These are phyloP conservation scores for Cryptococcus hybrid DNA, from an alignment of 1,284 basidiomycete species.

Conservation along the genomic window DNA sequence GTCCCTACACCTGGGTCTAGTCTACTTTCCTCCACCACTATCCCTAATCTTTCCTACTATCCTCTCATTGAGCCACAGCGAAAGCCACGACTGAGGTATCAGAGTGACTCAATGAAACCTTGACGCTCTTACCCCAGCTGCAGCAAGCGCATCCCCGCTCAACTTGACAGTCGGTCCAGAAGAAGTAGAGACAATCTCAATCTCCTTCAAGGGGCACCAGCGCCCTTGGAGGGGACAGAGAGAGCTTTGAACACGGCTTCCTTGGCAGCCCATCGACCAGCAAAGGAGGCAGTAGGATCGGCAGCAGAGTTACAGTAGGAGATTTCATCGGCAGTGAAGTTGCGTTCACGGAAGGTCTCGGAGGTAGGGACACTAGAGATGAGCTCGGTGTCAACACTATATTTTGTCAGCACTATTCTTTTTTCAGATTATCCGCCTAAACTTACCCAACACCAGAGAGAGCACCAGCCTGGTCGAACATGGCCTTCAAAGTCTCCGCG, in stretches of 20 bases:
- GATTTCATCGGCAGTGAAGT: conserved; percentile 89
- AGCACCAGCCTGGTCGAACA: conserved; percentile 49
- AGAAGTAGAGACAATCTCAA: conserved; percentile 78
- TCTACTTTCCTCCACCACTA: too few species aligned
- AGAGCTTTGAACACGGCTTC: conserved; percentile 99
- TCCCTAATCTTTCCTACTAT: too few species aligned
- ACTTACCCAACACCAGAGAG: conserved; percentile 66
- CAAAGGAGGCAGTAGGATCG: conserved; percentile 83
- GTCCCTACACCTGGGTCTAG: too few species aligned
- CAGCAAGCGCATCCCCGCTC: conserved; percentile 75
- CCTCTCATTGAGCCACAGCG: conserved; percentile 43
- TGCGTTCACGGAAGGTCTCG: conserved; percentile 85
- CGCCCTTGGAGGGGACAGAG: conserved; percentile 87
- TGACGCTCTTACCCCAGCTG: conserved; percentile 74
- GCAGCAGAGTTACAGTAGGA: conserved; percentile 86
- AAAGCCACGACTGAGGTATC: conserved; percentile 50
- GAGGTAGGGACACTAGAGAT: conserved; percentile 88
- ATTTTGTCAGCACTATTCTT: conserved; percentile 11
- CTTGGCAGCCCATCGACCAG: conserved; percentile 95
- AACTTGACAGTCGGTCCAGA: conserved; percentile 59
- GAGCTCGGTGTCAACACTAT: conserved; percentile 62
- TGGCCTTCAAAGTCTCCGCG: conserved; percentile 60
- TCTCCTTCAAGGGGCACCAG: conserved; percentile 92
- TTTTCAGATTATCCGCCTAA: too few species aligned
- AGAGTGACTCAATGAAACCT: conserved; percentile 81